Evolutionary conservation across 2,329 filamentous ascomycete genomes (phyloP), one percentile per base, ranked within the genome.

Genomic region (Colletotrichum sp.): DNA sequence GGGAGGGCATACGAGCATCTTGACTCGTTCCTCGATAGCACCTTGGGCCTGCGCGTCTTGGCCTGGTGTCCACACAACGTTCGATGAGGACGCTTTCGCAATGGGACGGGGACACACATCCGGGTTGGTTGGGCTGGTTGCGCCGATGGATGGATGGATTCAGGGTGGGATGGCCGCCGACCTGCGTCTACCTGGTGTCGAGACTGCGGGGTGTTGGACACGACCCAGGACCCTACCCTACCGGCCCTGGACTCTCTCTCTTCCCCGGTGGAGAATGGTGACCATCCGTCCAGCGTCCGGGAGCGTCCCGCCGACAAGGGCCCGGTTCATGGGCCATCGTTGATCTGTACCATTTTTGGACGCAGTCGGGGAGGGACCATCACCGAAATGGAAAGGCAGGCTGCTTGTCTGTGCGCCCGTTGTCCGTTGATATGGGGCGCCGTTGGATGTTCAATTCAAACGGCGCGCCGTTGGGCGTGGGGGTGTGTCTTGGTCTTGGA

Each of bases 261-360:
- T 15, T 21, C 18, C 32, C 32, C 30, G 36, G 61, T 43, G 61
- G 61, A 64, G 32, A n/a, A 26, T 64, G 61, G 21, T 64, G 61
- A 48, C 65, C 18, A 52, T 36, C 28, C 43, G 28, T 67, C 65
- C 43, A 36, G 32, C 30, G 38, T 38, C 21, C 63, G 38, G 55
- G 63, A 75, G 26, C 69, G 55, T 75, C 38, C 63, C 69, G 73
- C 32, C 21, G 63, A 36, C 72, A 43, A 67, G 61, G 68, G 72
- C 58, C n/a, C 26, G 67, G 61, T 21, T 52, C 72, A 38, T 16
- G 52, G 52, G 12, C 24, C 32, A 34, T 32, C 7, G 68, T n/a
- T 21, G 68, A 72, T 67, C 61, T 32, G 72, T 16, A 48, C 66
- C 71, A 30, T 15, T 58, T 64, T 57, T 30, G 30, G 71, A 36